phyloP scores from a whole-genome alignment of 2,329 filamentous ascomycete genomes.

The Xylariaceae sp. region DNA sequence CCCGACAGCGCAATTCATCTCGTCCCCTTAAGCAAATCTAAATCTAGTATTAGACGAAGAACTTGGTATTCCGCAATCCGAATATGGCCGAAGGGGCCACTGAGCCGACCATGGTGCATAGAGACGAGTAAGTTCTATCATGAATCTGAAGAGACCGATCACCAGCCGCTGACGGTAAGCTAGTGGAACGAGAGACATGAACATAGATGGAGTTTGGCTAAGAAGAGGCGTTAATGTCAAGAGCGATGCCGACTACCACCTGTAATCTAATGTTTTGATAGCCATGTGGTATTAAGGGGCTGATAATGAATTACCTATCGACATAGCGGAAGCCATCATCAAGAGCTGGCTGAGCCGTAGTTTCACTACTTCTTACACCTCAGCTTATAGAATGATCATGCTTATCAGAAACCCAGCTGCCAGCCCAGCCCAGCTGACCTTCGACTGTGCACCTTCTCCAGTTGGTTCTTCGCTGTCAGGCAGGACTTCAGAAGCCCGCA shows the following conservation, averaged over 20 bases:
- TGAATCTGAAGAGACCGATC: not conserved
- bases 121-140: conserved; percentile 27
- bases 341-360: no score
- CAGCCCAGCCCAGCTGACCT: no score
- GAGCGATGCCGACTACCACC: conserved; percentile 27
- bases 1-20: not conserved
- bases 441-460: no score
- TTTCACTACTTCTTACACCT: no score
- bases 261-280: conserved; percentile 12
- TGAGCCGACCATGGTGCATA: conserved; percentile 25
- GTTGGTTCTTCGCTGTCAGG: no score
- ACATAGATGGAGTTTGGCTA: conserved; percentile 29
- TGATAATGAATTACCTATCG: no score
- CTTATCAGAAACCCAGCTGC: no score
- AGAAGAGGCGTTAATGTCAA: conserved; percentile 26
- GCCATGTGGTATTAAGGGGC: no score
- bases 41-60: conserved; percentile 21
- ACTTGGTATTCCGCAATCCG: conserved; percentile 32
- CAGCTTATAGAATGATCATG: no score
- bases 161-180: conserved; percentile 1
- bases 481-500: no score
- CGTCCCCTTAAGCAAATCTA: not conserved
- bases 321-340: no score
- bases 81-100: conserved; percentile 23
- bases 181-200: conserved; percentile 31